phyloP scores from a whole-genome alignment of 257 asterid species.

The Datura wrightii region DNA sequence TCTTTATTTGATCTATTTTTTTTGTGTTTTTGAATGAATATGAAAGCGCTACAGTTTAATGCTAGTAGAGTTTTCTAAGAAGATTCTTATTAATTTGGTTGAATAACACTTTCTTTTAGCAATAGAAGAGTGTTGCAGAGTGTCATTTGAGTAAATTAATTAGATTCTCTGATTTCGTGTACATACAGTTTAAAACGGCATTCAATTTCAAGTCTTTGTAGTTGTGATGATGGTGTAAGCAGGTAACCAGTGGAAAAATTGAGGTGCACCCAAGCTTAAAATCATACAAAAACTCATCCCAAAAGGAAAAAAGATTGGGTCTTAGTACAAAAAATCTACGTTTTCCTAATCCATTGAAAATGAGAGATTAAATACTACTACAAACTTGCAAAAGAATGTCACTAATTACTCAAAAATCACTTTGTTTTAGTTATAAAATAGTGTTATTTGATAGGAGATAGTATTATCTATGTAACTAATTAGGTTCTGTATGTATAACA shows the following conservation, averaged over 20 bases:
- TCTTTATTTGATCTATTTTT: no score
- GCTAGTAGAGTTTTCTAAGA: background rate
- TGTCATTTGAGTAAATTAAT: conserved; percentile 8
- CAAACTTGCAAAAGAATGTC: background rate
- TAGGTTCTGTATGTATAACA: background rate
- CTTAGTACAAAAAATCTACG: background rate
- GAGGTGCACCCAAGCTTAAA: background rate
- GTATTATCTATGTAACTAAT: background rate
- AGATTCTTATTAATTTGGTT: background rate
- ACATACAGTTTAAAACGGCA: background rate
- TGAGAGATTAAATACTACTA: background rate
- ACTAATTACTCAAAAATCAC: background rate
- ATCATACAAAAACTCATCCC: background rate
- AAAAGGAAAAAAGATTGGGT: no score
- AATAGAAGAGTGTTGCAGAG: no score
- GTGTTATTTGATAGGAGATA: background rate
- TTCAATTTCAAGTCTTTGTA: background rate
- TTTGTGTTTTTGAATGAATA: background rate
- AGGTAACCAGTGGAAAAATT: background rate
- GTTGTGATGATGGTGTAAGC: background rate
- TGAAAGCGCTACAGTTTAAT: background rate
- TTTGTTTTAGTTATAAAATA: background rate
- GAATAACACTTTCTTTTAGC: background rate
- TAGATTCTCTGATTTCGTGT: background rate
- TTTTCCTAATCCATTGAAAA: background rate